Evolutionary conservation across 164 flowering plant genomes (phyloP).

Genomic region (Magnolia changhungtana): DNA sequence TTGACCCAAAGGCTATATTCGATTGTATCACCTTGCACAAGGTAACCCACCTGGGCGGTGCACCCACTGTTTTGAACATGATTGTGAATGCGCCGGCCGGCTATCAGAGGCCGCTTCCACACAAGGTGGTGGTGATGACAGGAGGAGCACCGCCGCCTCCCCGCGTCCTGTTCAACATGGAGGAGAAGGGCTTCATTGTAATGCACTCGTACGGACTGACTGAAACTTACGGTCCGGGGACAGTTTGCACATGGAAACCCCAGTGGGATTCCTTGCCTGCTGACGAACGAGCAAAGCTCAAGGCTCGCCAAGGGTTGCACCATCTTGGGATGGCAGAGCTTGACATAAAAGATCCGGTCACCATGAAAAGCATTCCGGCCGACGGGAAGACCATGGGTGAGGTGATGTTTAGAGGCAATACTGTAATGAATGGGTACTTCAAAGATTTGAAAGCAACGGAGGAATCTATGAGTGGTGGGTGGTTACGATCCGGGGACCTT

Average conservation of each 20-base stretch:
- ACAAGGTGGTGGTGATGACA: constrained; percentile 39
- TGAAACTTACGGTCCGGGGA: constrained; percentile 64
- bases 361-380: constrained; percentile 53
- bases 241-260: constrained; percentile 37
- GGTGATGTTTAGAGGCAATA: constrained; percentile 70
- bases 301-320: constrained; percentile 33
- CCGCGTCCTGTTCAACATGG: constrained; percentile 28
- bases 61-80: constrained; percentile 67
- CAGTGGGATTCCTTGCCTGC: constrained; percentile 32
- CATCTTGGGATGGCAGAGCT: constrained; percentile 42
- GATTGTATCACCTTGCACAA: constrained; percentile 42
- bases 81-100: constrained; percentile 35
- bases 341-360: constrained; percentile 60
- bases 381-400: constrained; percentile 69
- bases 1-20: constrained; percentile 47
- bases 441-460: constrained; percentile 39
- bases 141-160: constrained; percentile 53
- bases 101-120: constrained; percentile 24
- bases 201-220: constrained; percentile 63
- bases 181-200: constrained; percentile 49
- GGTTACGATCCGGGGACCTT: constrained; percentile 61
- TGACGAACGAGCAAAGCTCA: constrained; percentile 18
- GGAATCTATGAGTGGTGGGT: constrained; percentile 56
- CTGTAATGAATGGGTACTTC: constrained; percentile 67
- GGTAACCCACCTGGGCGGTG: constrained; percentile 76